These are phyloP conservation scores for Pinus albicaulis DNA, from an alignment of 75 land plant species.

Conservation along the genomic window DNA sequence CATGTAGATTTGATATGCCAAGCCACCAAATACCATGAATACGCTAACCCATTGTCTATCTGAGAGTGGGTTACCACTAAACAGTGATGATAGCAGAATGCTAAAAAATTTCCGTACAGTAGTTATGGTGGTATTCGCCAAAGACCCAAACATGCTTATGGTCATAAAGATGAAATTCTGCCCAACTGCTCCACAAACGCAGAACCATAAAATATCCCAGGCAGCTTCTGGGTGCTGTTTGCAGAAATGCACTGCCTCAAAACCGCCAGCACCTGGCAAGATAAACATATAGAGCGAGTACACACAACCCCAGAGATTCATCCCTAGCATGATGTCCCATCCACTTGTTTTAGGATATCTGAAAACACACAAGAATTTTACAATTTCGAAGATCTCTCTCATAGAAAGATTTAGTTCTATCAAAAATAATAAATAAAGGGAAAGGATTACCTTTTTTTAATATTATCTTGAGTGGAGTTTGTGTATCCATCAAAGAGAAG, in stretches of 20 bases:
- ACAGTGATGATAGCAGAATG: slow-evolving; percentile 89
- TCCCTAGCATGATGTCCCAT: slow-evolving; percentile 98
- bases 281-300: slow-evolving; percentile 88
- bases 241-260: slow-evolving; percentile 81
- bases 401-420: neutral
- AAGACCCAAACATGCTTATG: slow-evolving; percentile 91
- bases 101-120: slow-evolving; percentile 97
- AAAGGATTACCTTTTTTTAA: slow-evolving; percentile 55
- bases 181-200: slow-evolving; percentile 96
- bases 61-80: slow-evolving; percentile 88
- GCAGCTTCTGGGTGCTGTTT: slow-evolving; percentile 91
- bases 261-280: slow-evolving; percentile 72
- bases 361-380: neutral
- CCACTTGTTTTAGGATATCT: slow-evolving; percentile 95
- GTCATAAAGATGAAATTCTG: slow-evolving; percentile 98
- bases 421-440: neutral
- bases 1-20: slow-evolving; percentile 86
- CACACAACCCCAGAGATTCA: slow-evolving; percentile 96
- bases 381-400: neutral
- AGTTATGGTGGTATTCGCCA: slow-evolving; percentile 95
- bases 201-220: slow-evolving; percentile 91
- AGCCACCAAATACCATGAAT: slow-evolving; percentile 87
- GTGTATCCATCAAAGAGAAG: slow-evolving; percentile 96
- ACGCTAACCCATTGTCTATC: slow-evolving; percentile 89
- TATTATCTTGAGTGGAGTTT: slow-evolving; percentile 96